Percentiles rank a stretch among this genome's conserved stretches.
Evolutionary conservation across 179 eudicot genomes (phyloP).

Genomic region (Amaranthus tricolor): DNA sequence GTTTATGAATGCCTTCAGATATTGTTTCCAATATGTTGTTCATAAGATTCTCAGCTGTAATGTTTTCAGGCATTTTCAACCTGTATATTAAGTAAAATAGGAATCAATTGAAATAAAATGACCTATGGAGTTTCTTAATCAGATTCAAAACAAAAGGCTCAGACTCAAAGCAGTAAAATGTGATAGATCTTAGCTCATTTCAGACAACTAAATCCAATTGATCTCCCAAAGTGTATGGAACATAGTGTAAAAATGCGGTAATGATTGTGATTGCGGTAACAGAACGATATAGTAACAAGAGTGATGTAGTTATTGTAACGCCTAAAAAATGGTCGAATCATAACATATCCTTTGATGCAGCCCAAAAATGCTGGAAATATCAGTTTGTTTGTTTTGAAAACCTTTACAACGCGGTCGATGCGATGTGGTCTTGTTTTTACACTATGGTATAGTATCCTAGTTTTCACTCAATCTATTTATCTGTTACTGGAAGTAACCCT

Average conservation of each 20-base stretch:
- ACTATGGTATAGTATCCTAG: background rate
- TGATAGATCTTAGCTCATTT: background rate
- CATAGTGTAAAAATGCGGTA: too few species aligned
- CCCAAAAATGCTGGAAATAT: too few species aligned
- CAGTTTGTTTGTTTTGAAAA: too few species aligned
- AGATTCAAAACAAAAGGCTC: background rate
- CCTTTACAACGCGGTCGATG: too few species aligned
- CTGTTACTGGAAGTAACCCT: background rate
- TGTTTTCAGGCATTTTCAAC: conserved; percentile 68
- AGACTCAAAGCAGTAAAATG: conserved; percentile 1
- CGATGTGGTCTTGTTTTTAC: too few species aligned
- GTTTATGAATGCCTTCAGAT: conserved; percentile 47
- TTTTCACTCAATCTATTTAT: background rate
- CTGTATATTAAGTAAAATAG: conserved; percentile 21
- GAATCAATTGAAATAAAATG: background rate
- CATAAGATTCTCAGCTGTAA: conserved; percentile 68
- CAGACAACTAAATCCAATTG: background rate
- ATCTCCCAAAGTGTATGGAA: background rate
- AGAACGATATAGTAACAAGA: too few species aligned
- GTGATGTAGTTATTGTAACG: too few species aligned
- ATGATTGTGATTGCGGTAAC: too few species aligned
- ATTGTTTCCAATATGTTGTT: conserved; percentile 68
- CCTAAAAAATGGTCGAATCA: too few species aligned
- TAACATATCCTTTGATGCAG: too few species aligned
- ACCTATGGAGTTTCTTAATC: background rate